phyloP scores from a whole-genome alignment of 78 protist genomes.

The Dictyostelium brefeldianum region DNA sequence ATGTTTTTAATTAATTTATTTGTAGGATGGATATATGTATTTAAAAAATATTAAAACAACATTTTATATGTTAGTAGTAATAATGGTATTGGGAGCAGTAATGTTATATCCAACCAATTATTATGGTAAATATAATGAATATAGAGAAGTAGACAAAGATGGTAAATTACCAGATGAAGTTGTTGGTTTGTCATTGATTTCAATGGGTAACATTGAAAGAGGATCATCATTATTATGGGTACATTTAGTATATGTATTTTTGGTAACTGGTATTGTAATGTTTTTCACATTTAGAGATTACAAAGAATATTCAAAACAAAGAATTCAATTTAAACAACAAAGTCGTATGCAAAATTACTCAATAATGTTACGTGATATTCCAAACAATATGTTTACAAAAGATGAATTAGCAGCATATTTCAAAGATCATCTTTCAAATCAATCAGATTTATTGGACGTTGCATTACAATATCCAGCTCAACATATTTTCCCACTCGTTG shows the following conservation, averaged over 20 bases:
- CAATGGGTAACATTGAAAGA: slow-evolving; percentile 66
- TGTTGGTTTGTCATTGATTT: slow-evolving; percentile 36
- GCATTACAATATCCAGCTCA: slow-evolving; percentile 2
- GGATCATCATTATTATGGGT: slow-evolving; percentile 51
- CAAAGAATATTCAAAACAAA: not conserved
- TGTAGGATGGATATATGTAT: slow-evolving; percentile 74
- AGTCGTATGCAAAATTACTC: slow-evolving; percentile 40
- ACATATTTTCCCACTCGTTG: not conserved
- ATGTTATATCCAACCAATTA: slow-evolving; percentile 60
- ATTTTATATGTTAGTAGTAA: not conserved
- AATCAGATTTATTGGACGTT: slow-evolving; percentile 24
- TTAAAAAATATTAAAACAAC: slow-evolving; percentile 48
- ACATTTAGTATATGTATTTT: slow-evolving; percentile 34
- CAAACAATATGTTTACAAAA: slow-evolving; percentile 13
- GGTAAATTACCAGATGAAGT: slow-evolving; percentile 47
- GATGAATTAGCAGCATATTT: slow-evolving; percentile 5
- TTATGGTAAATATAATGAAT: slow-evolving; percentile 33
- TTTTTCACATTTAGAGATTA: slow-evolving; percentile 35
- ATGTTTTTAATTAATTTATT: not conserved
- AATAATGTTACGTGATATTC: slow-evolving; percentile 20
- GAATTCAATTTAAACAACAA: slow-evolving; percentile 36
- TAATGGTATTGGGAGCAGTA: slow-evolving; percentile 29
- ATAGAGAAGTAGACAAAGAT: not conserved
- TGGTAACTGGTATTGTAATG: slow-evolving; percentile 36
- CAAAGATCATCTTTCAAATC: slow-evolving; percentile 1